Percentiles rank a stretch among this genome's conserved stretches.
These are phyloP conservation scores for Myxozyma neglecta DNA, from an alignment of 805 yeast species.

Conservation along the genomic window DNA sequence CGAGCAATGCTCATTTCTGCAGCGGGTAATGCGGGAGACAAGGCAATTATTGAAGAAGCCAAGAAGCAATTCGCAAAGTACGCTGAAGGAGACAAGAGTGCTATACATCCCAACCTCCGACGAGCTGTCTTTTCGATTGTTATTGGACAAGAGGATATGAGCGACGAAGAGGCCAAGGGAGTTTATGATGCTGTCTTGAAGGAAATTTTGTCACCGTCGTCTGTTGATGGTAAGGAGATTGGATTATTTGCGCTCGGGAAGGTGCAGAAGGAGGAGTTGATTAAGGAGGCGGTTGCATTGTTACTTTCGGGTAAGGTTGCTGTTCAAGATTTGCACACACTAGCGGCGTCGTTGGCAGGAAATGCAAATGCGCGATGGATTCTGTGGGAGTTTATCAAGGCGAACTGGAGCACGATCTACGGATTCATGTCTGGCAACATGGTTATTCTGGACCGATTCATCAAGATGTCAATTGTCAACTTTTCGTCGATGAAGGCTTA, in stretches of 20 bases:
- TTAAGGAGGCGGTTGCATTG: slow-evolving; percentile 45
- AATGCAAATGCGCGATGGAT: slow-evolving; percentile 47
- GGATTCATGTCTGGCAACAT: slow-evolving; percentile 50
- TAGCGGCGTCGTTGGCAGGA: slow-evolving; percentile 49
- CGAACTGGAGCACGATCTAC: slow-evolving; percentile 50
- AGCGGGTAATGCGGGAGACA: slow-evolving; percentile 57
- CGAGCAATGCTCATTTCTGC: slow-evolving; percentile 60
- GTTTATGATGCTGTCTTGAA: slow-evolving; percentile 46
- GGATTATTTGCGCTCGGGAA: slow-evolving; percentile 58
- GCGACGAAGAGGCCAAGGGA: slow-evolving; percentile 41
- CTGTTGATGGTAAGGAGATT: slow-evolving; percentile 59
- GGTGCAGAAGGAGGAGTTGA: slow-evolving; percentile 43
- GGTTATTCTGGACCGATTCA: slow-evolving; percentile 53
- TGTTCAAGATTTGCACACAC: slow-evolving; percentile 57
- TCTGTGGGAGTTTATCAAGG: slow-evolving; percentile 54
- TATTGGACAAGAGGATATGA: slow-evolving; percentile 41
- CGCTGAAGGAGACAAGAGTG: slow-evolving; percentile 48
- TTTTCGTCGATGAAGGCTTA: slow-evolving; percentile 43
- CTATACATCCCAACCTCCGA: slow-evolving; percentile 53
- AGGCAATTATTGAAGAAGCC: slow-evolving; percentile 48
- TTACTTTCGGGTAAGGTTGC: slow-evolving; percentile 47
- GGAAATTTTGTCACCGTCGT: slow-evolving; percentile 53
- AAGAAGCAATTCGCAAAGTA: slow-evolving; percentile 44
- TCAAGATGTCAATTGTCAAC: slow-evolving; percentile 42
- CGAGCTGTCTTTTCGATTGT: slow-evolving; percentile 48